Evolutionary conservation across 1,139 yeast species (phyloP).

Genomic region (Lodderomyces margitis): DNA sequence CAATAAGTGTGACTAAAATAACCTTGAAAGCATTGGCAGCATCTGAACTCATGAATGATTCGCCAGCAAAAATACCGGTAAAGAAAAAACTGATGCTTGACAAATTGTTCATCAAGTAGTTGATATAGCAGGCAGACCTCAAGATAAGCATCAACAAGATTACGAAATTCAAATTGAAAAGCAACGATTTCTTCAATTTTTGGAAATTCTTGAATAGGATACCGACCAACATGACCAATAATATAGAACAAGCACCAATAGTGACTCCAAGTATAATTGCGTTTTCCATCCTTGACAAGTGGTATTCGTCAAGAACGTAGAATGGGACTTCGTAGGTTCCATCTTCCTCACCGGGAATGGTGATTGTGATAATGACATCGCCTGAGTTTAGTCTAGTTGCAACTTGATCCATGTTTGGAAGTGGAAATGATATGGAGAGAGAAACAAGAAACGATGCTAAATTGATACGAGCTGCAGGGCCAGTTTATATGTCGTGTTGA

Average conservation of each 20-base stretch:
- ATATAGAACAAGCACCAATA: conserved; percentile 27
- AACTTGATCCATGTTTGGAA: conserved; percentile 1
- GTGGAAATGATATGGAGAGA: not conserved
- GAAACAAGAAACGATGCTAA: not conserved
- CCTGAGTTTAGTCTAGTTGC: conserved; percentile 5
- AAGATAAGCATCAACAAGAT: conserved; percentile 55
- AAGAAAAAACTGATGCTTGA: conserved; percentile 48
- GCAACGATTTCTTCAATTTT: conserved; percentile 42
- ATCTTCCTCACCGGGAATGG: conserved; percentile 9
- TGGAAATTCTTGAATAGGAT: conserved; percentile 39
- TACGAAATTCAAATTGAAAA: conserved; percentile 65
- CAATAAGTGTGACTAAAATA: conserved; percentile 57
- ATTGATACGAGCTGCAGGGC: not conserved
- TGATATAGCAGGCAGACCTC: conserved; percentile 58
- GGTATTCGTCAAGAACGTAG: conserved; percentile 7
- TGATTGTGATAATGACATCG: conserved; percentile 10
- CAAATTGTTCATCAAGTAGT: conserved; percentile 52
- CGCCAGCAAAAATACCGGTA: conserved; percentile 39
- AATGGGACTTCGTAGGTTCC: conserved; percentile 11
- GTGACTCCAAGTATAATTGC: conserved; percentile 21
- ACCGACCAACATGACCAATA: conserved; percentile 24
- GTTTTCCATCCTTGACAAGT: conserved; percentile 4
- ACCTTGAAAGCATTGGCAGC: conserved; percentile 62
- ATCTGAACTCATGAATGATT: conserved; percentile 39
- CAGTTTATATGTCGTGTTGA: conserved; percentile 2